phyloP scores from a whole-genome alignment of 2,329 filamentous ascomycete species.

The Emergomyces pasteurianus region DNA sequence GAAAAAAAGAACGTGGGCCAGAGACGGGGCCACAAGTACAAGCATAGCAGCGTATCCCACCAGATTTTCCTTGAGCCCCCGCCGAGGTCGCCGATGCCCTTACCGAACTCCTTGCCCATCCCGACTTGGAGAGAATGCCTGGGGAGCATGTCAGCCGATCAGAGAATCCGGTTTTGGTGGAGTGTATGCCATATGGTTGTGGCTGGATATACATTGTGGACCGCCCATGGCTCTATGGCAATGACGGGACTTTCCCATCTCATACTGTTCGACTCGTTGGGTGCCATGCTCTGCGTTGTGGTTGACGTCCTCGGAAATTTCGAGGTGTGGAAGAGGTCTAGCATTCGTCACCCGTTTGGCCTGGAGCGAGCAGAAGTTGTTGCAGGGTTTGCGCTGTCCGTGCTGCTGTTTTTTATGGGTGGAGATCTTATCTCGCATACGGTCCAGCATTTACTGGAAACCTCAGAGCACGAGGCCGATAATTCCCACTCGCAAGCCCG shows the following conservation, averaged over 20 bases:
- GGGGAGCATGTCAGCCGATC: conserved; percentile 78
- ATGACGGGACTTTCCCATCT: conserved; percentile 88
- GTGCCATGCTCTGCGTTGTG: conserved; percentile 77
- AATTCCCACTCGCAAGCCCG: conserved; percentile 54
- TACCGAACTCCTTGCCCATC: conserved; percentile 84
- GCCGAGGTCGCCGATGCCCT: conserved; percentile 68
- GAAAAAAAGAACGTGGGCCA: conserved; percentile 65
- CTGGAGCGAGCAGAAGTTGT: conserved; percentile 88
- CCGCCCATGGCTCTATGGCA: conserved; percentile 71
- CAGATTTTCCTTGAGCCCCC: conserved; percentile 94
- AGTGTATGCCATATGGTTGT: conserved; percentile 78
- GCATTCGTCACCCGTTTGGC: conserved; percentile 83
- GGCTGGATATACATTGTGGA: conserved; percentile 75
- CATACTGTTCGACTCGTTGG: conserved; percentile 89
- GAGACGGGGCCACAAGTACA: conserved; percentile 91
- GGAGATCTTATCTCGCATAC: conserved; percentile 92
- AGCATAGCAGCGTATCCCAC: conserved; percentile 90
- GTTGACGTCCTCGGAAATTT: conserved; percentile 95
- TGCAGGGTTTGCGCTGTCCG: conserved; percentile 88
- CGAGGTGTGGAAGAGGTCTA: conserved; percentile 90
- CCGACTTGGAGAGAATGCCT: conserved; percentile 82
- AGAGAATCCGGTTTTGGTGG: conserved; percentile 75
- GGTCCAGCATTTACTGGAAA: conserved; percentile 82
- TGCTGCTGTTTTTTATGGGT: conserved; percentile 94
- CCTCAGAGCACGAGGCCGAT: conserved; percentile 60